These are phyloP conservation scores for Zea luxurians DNA, from an alignment of 176 grass and related monocot genomes.

Conservation along the genomic window DNA sequence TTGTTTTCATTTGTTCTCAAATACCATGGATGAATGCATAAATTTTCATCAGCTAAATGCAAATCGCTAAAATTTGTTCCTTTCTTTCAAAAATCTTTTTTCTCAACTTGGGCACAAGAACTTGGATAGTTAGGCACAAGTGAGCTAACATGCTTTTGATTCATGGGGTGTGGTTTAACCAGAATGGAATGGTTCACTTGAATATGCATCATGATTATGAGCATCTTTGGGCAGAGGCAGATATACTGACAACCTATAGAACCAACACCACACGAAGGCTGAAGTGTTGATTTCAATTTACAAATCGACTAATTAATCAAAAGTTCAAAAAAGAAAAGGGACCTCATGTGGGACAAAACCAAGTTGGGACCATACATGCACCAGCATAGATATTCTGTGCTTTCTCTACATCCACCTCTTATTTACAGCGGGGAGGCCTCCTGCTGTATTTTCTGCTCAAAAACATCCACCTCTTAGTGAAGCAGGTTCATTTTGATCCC, in stretches of 20 bases:
- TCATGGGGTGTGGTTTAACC: neutral
- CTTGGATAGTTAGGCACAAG: neutral
- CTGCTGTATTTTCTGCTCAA: too few species aligned
- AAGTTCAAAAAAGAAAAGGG: neutral
- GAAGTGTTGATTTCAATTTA: neutral
- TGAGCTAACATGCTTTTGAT: neutral
- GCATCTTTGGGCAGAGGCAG: neutral
- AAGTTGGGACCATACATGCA: neutral
- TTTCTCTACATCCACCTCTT: neutral
- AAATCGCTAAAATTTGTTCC: constrained; percentile 3
- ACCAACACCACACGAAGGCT: neutral
- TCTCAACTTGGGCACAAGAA: neutral
- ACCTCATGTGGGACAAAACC: neutral
- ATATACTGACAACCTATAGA: neutral
- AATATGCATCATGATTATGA: constrained; percentile 1
- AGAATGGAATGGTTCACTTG: neutral
- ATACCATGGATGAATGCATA: constrained; percentile 5
- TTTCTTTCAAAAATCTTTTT: constrained; percentile 6
- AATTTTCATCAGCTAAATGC: constrained; percentile 21
- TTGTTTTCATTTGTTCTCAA: constrained; percentile 23
- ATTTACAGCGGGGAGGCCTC: too few species aligned
- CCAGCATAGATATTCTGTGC: neutral
- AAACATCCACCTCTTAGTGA: neutral
- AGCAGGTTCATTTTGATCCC: neutral
- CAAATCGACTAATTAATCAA: neutral